Percentiles rank a stretch among this genome's conserved stretches.
phyloP scores from a whole-genome alignment of 140 eudicot species.

The Ambrosia hybrid region DNA sequence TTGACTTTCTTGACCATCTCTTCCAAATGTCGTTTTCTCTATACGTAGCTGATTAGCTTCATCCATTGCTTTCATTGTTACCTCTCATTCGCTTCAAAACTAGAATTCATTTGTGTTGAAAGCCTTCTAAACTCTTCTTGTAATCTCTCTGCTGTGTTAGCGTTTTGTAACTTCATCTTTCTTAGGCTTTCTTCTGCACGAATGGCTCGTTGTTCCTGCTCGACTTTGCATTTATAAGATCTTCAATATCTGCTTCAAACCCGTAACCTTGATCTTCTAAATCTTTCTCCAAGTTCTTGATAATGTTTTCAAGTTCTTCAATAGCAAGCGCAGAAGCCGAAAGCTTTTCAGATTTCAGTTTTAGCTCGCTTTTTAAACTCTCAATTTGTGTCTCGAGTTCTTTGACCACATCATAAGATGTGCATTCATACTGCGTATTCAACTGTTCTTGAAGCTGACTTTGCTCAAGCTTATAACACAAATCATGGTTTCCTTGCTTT shows the following conservation, averaged over 20 bases:
- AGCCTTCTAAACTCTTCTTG: conserved; percentile 87
- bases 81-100: conserved; percentile 78
- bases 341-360: conserved; percentile 43
- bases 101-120: conserved; percentile 67
- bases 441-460: conserved; percentile 77
- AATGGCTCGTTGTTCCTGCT: conserved; percentile 92
- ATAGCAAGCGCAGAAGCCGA: conserved; percentile 45
- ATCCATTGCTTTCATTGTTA: conserved; percentile 60
- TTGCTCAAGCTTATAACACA: conserved; percentile 79
- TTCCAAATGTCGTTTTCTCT: conserved; percentile 56
- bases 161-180: conserved; percentile 62
- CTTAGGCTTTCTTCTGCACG: conserved; percentile 77
- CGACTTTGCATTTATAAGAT: conserved; percentile 62
- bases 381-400: conserved; percentile 66
- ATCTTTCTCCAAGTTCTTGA: conserved; percentile 66
- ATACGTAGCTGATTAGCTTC: conserved; percentile 77
- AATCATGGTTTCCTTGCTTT: conserved; percentile 90
- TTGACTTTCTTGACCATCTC: conserved; percentile 52
- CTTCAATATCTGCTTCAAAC: conserved; percentile 83
- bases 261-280: conserved; percentile 70
- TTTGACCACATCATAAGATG: conserved; percentile 49
- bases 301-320: conserved; percentile 56
- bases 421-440: conserved; percentile 79
- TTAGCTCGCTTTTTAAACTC: conserved; percentile 51
- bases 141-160: conserved; percentile 68